Conservation (phyloP, 371 early-diverging fungal genomes). For the Apophysomyces variabilis region DNA sequence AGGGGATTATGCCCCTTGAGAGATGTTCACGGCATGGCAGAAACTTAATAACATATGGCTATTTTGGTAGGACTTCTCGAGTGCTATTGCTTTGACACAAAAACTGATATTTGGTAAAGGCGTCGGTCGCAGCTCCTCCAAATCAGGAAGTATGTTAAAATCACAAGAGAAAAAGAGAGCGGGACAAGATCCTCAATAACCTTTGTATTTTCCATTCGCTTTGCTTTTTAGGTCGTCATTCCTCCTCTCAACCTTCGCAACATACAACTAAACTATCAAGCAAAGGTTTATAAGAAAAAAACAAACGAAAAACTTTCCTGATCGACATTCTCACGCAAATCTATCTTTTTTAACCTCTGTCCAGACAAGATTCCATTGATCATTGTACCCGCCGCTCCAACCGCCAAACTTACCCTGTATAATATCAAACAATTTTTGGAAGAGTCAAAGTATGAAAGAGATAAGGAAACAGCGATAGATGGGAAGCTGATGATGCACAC, state of each 20-base stretch:
- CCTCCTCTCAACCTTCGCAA: not conserved
- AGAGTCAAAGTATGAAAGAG: constrained; percentile 59
- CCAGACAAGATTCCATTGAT: constrained; percentile 77
- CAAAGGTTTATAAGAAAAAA: constrained; percentile 12
- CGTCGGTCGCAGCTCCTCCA: constrained; percentile 1
- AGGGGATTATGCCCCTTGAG: too few relatives aligned
- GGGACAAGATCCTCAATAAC: not conserved
- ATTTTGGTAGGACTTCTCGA: not conserved
- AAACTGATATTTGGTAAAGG: constrained; percentile 14
- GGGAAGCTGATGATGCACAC: not conserved
- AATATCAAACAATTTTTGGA: constrained; percentile 84
- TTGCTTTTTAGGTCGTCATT: not conserved
- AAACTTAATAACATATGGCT: too few relatives aligned
- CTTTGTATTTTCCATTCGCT: not conserved
- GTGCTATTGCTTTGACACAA: not conserved
- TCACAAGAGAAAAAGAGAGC: not conserved
- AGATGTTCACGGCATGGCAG: too few relatives aligned
- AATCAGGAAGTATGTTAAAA: not conserved
- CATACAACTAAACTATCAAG: constrained; percentile 12
- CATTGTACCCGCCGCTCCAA: constrained; percentile 86
- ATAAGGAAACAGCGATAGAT: not conserved
- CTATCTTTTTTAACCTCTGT: not conserved
- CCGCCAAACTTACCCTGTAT: constrained; percentile 82
- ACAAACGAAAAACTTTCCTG: not conserved
- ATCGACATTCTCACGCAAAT: constrained; percentile 11